Evolutionary conservation across 2,329 filamentous ascomycete genomes (phyloP).

Genomic region (Xylariaceae sp.): DNA sequence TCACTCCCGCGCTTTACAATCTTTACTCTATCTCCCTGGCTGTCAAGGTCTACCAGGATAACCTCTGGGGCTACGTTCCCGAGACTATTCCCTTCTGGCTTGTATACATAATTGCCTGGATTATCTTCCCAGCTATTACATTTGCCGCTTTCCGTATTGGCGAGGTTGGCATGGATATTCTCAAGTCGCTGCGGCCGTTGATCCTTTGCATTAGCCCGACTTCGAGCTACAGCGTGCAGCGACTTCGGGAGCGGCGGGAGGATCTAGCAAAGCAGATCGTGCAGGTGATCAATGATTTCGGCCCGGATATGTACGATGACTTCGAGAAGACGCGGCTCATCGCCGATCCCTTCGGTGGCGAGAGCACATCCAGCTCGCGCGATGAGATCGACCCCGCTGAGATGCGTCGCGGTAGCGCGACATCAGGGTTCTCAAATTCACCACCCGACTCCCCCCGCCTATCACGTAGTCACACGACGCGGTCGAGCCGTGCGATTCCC

Average conservation of each 20-base stretch:
- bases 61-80: constrained; percentile 76
- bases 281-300: constrained; percentile 87
- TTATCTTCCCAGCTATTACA: constrained; percentile 80
- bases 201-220: constrained; percentile 78
- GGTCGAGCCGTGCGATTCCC: constrained; percentile 55
- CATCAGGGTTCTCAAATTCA: constrained; percentile 21
- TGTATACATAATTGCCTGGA: constrained; percentile 67
- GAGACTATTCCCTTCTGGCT: constrained; percentile 74
- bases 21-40: constrained; percentile 72
- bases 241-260: constrained; percentile 66
- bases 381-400: constrained; percentile 31
- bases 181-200: constrained; percentile 88
- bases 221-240: constrained; percentile 76
- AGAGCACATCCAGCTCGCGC: constrained; percentile 25
- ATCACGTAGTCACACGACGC: constrained; percentile 47
- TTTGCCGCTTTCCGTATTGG: constrained; percentile 92
- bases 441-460: constrained; percentile 30
- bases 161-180: constrained; percentile 97
- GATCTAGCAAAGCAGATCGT: constrained; percentile 78
- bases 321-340: constrained; percentile 75
- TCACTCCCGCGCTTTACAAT: constrained; percentile 77
- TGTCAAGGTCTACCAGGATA: constrained; percentile 73
- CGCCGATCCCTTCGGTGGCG: constrained; percentile 43
- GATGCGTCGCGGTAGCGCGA: constrained; percentile 16
- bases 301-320: constrained; percentile 95